Evolutionary conservation across 441 rosid species (phyloP).

Genomic region (Daphne laureola): DNA sequence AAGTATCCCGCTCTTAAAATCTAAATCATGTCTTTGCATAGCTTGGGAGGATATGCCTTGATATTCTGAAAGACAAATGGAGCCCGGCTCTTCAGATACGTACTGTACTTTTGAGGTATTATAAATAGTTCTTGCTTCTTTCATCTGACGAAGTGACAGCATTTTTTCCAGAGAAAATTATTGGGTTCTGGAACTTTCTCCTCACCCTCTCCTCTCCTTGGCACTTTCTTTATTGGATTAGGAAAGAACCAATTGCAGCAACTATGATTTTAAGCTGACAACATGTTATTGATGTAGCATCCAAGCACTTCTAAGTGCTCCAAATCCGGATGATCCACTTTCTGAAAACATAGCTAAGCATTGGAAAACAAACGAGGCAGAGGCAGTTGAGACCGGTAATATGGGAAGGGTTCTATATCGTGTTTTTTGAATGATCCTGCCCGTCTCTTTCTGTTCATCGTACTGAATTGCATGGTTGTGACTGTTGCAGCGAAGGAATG

Average conservation of each 20-base stretch:
- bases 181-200: no score
- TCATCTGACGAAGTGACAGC: no score
- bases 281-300: conserved; percentile 35
- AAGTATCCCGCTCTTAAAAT: conserved; percentile 5
- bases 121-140: not conserved
- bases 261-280: not conserved
- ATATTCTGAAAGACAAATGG: conserved; percentile 99
- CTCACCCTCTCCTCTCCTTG: no score
- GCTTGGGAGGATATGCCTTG: conserved; percentile 99
- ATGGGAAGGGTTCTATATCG: not conserved
- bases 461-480: conserved; percentile 2
- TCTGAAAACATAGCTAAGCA: conserved; percentile 99
- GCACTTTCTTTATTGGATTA: no score
- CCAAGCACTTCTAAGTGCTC: conserved; percentile 98
- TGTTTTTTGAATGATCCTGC: not conserved
- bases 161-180: no score
- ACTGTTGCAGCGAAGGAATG: conserved; percentile 89
- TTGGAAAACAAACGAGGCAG: conserved; percentile 93
- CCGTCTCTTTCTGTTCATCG: not conserved
- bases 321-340: conserved; percentile 98
- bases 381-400: conserved; percentile 97
- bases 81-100: conserved; percentile 98
- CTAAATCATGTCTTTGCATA: conserved; percentile 19
- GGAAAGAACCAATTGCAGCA: no score
- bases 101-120: conserved; percentile 93